Conservation (phyloP, 306 rosid genomes). For the peach (Prunus persica) region Prunus_persica_NCBIv2 NC_034009.1:4260501-4261000, state of each 20-base stretch:
- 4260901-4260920: conserved; percentile 18
- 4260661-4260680: conserved; percentile 49
- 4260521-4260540: conserved; percentile 38
- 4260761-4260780: background rate
- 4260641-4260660: background rate
- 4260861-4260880: conserved; percentile 21
- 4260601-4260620: conserved; percentile 40
- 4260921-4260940: background rate
- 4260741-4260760: conserved; percentile 18
- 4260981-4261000: conserved; percentile 30
- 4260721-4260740: conserved; percentile 25
- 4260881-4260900: conserved; percentile 48
- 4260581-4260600: conserved; percentile 22
- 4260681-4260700: conserved; percentile 34
- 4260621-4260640: conserved; percentile 26
- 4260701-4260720: conserved; percentile 30
- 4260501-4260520: conserved; percentile 35
- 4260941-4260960: conserved; percentile 37
- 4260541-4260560: conserved; percentile 64
- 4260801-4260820: conserved; percentile 2
- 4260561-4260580: conserved; percentile 54
- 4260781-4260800: background rate
- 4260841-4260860: conserved; percentile 21
- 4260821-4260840: background rate
- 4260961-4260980: conserved; percentile 20